Base-by-base conservation (phyloP, 805 yeast species). In the Sugiyamaella mastotermitis region DNA sequence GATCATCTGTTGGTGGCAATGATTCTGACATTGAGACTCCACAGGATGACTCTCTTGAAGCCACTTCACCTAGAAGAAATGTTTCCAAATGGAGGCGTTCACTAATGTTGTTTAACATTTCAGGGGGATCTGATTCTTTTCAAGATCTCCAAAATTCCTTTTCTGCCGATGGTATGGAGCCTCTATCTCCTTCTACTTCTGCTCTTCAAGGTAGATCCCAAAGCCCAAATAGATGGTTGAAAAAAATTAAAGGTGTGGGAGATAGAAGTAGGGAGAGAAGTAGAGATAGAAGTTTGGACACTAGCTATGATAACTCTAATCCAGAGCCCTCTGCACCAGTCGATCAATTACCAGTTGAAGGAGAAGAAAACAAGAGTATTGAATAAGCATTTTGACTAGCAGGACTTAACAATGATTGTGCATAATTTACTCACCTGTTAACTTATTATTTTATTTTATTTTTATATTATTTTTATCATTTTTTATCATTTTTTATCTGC, bases 1-100 rank as follows among this genome's bases (percentile, higher is more conserved):
- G 35, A 9, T 45, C 48, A 8, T 44, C 48, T 5, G 40, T 26
- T 3, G 45, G 33, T 7, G 33, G 13, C 16, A n/a, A 22, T 31
- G 33, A 31, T 14, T 38, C 26, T 4, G 32, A 23, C 23, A 21
- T 26, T 13, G 36, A 25, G n/a, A 29, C 36, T 10, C 19, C 41
- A 9, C 31, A 33, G 26, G 33, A 20, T 14, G 23, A 18, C 16
- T 31, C 34, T 16, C 20, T 33, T 18, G 39, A 29, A 19, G 14
- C 24, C 13, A 16, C 26, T 15, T 35, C 40, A 18, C 40, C 45
- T 5, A 36, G 47, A 9, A 35, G 35, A 17, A 43, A 33, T 32
- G 43, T 45, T 4, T 49, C 53, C 17, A 45, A 38, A 27, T 49
- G 53, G 53, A 36, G 53, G 20, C 34, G 52, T 16, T 48, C 52